Percentiles rank a stretch among this genome's conserved stretches.
Conservation (phyloP, 108 stramenopile species). For the Bacterosira constricta region DNA sequence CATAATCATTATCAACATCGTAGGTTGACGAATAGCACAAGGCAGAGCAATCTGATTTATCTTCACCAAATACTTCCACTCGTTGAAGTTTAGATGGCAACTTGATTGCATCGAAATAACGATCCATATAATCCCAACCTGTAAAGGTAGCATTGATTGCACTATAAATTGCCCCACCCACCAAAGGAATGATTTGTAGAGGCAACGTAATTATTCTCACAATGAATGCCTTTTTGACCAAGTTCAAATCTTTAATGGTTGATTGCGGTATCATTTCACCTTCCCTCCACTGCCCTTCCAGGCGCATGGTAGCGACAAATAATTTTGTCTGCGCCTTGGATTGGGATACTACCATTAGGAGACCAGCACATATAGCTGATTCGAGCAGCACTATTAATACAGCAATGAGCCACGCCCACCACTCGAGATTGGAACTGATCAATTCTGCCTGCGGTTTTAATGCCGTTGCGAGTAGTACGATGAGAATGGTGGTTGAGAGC, state of each 20-base stretch:
- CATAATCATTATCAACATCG: slow-evolving; percentile 39
- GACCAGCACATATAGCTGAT: slow-evolving; percentile 19
- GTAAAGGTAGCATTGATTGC: slow-evolving; percentile 49
- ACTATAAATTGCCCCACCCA: slow-evolving; percentile 17
- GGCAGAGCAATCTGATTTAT: slow-evolving; percentile 24
- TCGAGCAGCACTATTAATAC: slow-evolving; percentile 36
- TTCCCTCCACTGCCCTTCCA: slow-evolving; percentile 42
- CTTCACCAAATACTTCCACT: slow-evolving; percentile 18
- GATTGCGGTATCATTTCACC: slow-evolving; percentile 36
- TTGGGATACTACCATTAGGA: slow-evolving; percentile 26
- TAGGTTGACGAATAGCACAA: slow-evolving; percentile 29
- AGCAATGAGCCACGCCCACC: slow-evolving; percentile 48
- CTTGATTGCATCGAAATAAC: slow-evolving; percentile 19
- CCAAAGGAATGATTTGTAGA: slow-evolving; percentile 19
- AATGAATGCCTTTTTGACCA: slow-evolving; percentile 29
- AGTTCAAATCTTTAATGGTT: slow-evolving; percentile 36
- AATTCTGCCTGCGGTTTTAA: slow-evolving; percentile 28
- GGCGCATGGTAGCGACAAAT: slow-evolving; percentile 39
- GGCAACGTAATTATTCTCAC: slow-evolving; percentile 17
- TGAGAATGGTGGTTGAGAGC: slow-evolving; percentile 17
- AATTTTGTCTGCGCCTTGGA: slow-evolving; percentile 39
- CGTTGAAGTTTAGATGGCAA: slow-evolving; percentile 4
- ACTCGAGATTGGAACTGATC: slow-evolving; percentile 19
- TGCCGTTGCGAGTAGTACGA: slow-evolving; percentile 27
- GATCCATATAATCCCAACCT: slow-evolving; percentile 30